These are phyloP conservation scores for Phyllosticta citrichinensis DNA, from an alignment of 2,329 filamentous ascomycete genomes.

Conservation along the genomic window DNA sequence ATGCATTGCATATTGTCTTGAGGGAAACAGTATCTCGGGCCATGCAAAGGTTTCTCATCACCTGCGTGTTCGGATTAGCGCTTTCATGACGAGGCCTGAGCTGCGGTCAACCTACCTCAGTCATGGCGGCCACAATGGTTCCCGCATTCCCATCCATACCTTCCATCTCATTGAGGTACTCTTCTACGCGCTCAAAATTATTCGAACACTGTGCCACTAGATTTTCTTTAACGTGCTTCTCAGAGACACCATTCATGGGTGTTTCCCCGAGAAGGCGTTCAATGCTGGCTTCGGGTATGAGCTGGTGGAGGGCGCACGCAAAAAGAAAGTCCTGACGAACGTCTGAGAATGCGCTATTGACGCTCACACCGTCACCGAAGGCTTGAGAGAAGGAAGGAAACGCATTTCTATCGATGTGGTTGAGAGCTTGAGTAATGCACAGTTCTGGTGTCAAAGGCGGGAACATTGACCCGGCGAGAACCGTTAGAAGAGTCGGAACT, in stretches of 20 bases:
- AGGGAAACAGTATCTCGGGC: conserved; percentile 73
- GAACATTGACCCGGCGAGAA: conserved; percentile 48
- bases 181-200: conserved; percentile 65
- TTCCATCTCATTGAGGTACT: conserved; percentile 71
- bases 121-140: conserved; percentile 63
- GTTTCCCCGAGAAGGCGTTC: conserved; percentile 75
- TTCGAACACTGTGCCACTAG: conserved; percentile 68
- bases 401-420: conserved; percentile 49
- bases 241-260: conserved; percentile 68
- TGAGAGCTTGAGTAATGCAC: conserved; percentile 57
- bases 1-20: conserved; percentile 60
- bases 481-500: conserved; percentile 51
- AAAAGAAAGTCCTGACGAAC: conserved; percentile 80
- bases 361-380: conserved; percentile 43
- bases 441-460: conserved; percentile 51
- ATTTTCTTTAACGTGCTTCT: conserved; percentile 66
- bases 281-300: conserved; percentile 71
- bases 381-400: conserved; percentile 57
- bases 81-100: background rate
- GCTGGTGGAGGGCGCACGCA: conserved; percentile 74
- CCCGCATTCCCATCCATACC: conserved; percentile 87
- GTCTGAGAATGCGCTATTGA: conserved; percentile 49
- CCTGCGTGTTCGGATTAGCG: conserved; percentile 32
- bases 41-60: conserved; percentile 58
- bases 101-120: conserved; percentile 25